phyloP scores from a whole-genome alignment of 2,329 filamentous ascomycete genomes.

The Exophiala bonariae region DNA sequence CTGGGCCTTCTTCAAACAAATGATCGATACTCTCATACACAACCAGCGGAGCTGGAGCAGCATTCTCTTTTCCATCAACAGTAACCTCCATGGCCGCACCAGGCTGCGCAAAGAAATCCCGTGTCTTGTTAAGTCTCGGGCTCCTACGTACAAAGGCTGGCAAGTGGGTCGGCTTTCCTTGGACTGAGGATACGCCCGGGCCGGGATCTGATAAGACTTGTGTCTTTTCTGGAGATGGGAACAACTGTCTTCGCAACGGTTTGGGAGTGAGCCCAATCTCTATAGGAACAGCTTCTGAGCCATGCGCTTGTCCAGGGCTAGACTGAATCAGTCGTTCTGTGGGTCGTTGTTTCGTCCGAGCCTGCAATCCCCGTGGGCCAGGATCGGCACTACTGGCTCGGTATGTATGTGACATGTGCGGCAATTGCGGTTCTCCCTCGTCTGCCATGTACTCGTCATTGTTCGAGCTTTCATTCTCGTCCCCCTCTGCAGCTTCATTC shows the following conservation, averaged over 20 bases:
- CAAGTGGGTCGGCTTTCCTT: constrained; percentile 7
- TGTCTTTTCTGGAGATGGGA: constrained; percentile 35
- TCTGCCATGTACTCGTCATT: constrained; percentile 35
- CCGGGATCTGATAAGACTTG: constrained; percentile 16
- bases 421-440: constrained; percentile 36
- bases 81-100: constrained; percentile 39
- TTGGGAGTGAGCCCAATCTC: constrained; percentile 58
- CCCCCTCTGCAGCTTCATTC: constrained; percentile 20
- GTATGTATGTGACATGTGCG: constrained; percentile 39
- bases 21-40: constrained; percentile 56
- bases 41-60: constrained; percentile 38
- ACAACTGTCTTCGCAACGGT: constrained; percentile 48
- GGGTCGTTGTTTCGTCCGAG: constrained; percentile 9
- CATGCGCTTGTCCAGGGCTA: constrained; percentile 55
- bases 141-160: constrained; percentile 28
- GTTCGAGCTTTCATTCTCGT: constrained; percentile 23
- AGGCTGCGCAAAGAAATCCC: constrained; percentile 24
- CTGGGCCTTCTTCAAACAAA: constrained; percentile 65
- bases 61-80: constrained; percentile 60
- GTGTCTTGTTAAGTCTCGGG: constrained; percentile 29
- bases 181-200: neutral
- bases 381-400: constrained; percentile 52
- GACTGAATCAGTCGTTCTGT: constrained; percentile 60
- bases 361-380: constrained; percentile 15
- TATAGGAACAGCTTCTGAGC: constrained; percentile 40